A percentile compares a stretch with the other conserved stretches of the same genome.
phyloP scores from a whole-genome alignment of 192 early-diverging fungal genomes.

The Chytriomyces confervae region DNA sequence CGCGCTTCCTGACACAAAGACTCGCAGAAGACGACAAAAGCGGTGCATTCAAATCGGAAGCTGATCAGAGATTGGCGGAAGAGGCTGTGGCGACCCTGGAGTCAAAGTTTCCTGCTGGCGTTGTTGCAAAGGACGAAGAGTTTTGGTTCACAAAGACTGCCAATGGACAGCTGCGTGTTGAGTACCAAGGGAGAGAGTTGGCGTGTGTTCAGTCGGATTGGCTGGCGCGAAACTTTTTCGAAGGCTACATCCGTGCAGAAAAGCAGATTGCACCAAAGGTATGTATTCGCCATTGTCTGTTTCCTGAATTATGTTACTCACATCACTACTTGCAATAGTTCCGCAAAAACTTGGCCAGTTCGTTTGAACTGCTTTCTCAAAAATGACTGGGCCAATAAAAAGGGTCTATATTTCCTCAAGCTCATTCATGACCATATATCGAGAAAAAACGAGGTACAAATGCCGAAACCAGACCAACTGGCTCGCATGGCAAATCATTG shows the following conservation, averaged over 20 bases:
- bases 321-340: neutral
- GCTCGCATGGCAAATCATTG: slow-evolving; percentile 80
- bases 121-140: slow-evolving; percentile 20
- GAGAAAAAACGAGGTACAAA: slow-evolving; percentile 82
- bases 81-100: slow-evolving; percentile 38
- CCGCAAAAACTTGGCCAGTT: neutral
- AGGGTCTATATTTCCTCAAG: neutral
- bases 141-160: slow-evolving; percentile 42
- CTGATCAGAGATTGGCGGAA: slow-evolving; percentile 18
- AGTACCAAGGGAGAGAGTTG: slow-evolving; percentile 34
- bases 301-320: neutral
- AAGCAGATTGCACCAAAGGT: slow-evolving; percentile 43
- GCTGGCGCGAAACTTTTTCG: slow-evolving; percentile 44
- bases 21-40: slow-evolving; percentile 32
- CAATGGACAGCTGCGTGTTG: slow-evolving; percentile 36
- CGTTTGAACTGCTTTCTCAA: neutral
- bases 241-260: slow-evolving; percentile 44
- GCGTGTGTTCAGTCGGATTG: slow-evolving; percentile 30
- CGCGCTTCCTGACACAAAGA: slow-evolving; percentile 43
- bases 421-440: slow-evolving; percentile 57
- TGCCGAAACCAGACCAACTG: slow-evolving; percentile 95
- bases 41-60: slow-evolving; percentile 1
- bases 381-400: neutral
- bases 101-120: slow-evolving; percentile 38
- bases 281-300: neutral